Conservation (phyloP, 441 rosid genomes). For the Theobroma grandiflorum region DNA sequence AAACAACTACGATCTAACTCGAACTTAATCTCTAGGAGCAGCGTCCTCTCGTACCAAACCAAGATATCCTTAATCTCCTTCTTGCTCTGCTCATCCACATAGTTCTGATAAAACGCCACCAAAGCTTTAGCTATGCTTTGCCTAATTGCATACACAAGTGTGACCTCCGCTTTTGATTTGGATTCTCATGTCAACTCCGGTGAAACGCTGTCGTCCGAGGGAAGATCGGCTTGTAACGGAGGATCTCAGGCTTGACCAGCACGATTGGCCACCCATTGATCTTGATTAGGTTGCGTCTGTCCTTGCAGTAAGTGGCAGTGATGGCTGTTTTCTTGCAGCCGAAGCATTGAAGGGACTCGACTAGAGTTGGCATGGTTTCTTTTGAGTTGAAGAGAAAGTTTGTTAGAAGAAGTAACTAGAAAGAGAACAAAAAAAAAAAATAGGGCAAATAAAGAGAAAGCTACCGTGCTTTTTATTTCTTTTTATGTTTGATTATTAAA, state of each 20-base stretch:
- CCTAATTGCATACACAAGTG: constrained; percentile 79
- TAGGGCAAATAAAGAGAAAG: no score
- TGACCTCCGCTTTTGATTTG: constrained; percentile 75
- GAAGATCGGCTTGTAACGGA: constrained; percentile 68
- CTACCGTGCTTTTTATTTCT: no score
- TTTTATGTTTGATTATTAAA: no score
- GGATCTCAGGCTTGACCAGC: constrained; percentile 80
- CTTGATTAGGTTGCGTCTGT: constrained; percentile 59
- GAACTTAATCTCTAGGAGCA: constrained; percentile 55
- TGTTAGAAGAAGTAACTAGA: no score
- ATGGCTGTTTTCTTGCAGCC: background rate
- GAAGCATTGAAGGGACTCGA: background rate
- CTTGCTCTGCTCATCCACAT: constrained; percentile 78
- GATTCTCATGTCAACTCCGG: constrained; percentile 81
- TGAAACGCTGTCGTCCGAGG: constrained; percentile 70
- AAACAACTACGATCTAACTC: no score
- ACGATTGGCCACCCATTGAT: constrained; percentile 79
- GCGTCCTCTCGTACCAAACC: constrained; percentile 69
- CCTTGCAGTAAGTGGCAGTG: background rate
- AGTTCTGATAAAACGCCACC: constrained; percentile 77
- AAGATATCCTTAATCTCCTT: constrained; percentile 52
- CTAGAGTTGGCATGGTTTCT: background rate
- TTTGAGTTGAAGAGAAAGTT: no score
- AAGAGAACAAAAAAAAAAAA: no score
- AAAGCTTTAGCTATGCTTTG: constrained; percentile 83